Percentiles rank a stretch among this genome's conserved stretches.
Evolutionary conservation across 2,329 filamentous ascomycete species (phyloP).

Genomic region (Aureobasidium melanogenum): DNA sequence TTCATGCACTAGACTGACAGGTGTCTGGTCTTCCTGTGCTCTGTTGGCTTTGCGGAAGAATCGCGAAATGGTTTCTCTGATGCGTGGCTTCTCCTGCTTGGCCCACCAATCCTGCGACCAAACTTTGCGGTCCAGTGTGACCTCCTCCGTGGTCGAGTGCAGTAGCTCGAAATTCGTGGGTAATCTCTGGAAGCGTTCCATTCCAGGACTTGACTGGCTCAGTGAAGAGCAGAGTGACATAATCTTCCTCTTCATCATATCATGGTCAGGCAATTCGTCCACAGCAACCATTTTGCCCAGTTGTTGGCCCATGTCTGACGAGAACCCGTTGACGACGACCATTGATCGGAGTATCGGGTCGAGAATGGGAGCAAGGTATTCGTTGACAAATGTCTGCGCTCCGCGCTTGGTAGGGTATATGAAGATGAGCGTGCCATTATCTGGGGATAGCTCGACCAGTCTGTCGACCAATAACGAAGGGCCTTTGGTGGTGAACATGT

Average conservation of each 20-base stretch:
- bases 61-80: conserved; percentile 42
- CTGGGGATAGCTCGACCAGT: conserved; percentile 48
- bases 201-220: conserved; percentile 19
- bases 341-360: conserved; percentile 53
- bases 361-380: conserved; percentile 52
- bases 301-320: conserved; percentile 45
- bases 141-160: conserved; percentile 43
- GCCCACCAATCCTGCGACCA: conserved; percentile 57
- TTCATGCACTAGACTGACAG: conserved; percentile 49
- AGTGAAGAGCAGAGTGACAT: conserved; percentile 20
- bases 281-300: conserved; percentile 48
- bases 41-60: conserved; percentile 37
- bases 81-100: conserved; percentile 53
- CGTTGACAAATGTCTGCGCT: conserved; percentile 48
- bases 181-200: conserved; percentile 23
- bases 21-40: conserved; percentile 28
- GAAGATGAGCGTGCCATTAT: conserved; percentile 51
- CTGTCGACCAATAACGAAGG: conserved; percentile 53
- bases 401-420: conserved; percentile 54
- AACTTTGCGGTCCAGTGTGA: conserved; percentile 41
- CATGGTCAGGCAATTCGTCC: conserved; percentile 46
- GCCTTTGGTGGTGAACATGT: conserved; percentile 47
- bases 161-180: conserved; percentile 32
- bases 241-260: conserved; percentile 33
- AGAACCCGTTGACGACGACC: conserved; percentile 49